Evolutionary conservation across 257 asterid species (phyloP).

Genomic region (Datura wrightii): DNA sequence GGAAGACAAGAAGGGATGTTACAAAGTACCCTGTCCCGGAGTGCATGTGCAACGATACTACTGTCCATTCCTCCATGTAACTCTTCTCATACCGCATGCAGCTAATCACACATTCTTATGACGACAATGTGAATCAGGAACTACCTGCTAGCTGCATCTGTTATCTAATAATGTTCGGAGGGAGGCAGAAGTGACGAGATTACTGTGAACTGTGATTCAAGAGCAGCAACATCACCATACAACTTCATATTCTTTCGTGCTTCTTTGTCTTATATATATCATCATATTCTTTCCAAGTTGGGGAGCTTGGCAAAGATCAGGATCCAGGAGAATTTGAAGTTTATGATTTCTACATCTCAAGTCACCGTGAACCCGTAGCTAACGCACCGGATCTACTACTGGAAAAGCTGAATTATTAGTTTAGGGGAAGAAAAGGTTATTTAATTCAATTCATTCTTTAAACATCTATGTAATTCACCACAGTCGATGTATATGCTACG

Average conservation of each 20-base stretch:
- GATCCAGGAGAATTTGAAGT: no score
- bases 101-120: slow-evolving; percentile 1
- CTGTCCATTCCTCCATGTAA: slow-evolving; percentile 37
- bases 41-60: slow-evolving; percentile 81
- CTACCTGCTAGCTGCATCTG: neutral
- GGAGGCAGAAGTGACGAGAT: neutral
- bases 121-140: neutral
- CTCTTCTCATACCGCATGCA: neutral
- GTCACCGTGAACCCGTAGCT: neutral
- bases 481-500: no score
- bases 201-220: neutral
- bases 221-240: neutral
- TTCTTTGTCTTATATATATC: neutral
- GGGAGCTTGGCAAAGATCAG: neutral
- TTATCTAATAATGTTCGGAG: neutral
- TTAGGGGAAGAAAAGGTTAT: neutral
- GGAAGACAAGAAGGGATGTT: slow-evolving; percentile 77
- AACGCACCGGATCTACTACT: neutral
- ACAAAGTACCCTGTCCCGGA: slow-evolving; percentile 91
- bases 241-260: neutral
- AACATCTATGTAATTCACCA: neutral
- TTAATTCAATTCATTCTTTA: slow-evolving; percentile 8
- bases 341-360: neutral
- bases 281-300: neutral
- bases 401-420: neutral